phyloP scores from a whole-genome alignment of 2,329 filamentous ascomycete species.

The Pseudogymnoascus pannorum region DNA sequence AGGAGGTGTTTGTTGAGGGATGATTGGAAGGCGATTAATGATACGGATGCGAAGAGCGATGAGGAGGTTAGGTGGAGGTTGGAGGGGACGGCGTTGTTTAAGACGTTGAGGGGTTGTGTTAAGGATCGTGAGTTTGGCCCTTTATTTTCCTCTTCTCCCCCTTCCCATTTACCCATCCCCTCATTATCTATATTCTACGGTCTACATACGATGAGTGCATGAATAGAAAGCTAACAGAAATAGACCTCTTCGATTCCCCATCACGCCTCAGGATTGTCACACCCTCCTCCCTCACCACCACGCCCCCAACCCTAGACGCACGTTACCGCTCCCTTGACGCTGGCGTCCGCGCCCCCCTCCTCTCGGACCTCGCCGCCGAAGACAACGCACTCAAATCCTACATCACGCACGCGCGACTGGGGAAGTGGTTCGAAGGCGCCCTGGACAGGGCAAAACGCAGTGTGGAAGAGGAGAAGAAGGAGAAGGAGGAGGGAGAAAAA shows the following conservation, averaged over 20 bases:
- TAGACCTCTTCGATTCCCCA: conserved; percentile 34
- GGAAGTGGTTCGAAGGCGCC: conserved; percentile 55
- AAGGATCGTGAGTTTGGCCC: conserved; percentile 50
- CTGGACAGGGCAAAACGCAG: conserved; percentile 32
- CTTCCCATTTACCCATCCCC: not conserved
- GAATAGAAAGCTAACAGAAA: conserved; percentile 27
- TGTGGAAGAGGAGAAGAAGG: conserved; percentile 29
- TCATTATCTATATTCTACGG: too few relatives aligned
- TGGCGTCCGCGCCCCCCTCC: conserved; percentile 57
- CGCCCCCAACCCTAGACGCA: conserved; percentile 46
- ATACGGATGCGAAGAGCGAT: conserved; percentile 69
- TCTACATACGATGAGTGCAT: not conserved
- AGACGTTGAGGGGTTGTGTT: conserved; percentile 57
- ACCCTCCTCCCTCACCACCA: conserved; percentile 34
- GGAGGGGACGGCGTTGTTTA: conserved; percentile 59
- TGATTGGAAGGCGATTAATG: conserved; percentile 75
- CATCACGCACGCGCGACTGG: conserved; percentile 61
- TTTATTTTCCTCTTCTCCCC: conserved; percentile 13
- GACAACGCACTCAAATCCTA: conserved; percentile 57
- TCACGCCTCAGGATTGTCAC: conserved; percentile 29
- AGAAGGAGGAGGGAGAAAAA: conserved; percentile 1
- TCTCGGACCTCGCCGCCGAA: conserved; percentile 66
- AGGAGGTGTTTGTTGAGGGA: conserved; percentile 77
- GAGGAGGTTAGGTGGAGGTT: conserved; percentile 56
- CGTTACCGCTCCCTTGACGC: conserved; percentile 54